phyloP scores from a whole-genome alignment of 352 stramenopile species.

The Phytophthora vignae region DNA sequence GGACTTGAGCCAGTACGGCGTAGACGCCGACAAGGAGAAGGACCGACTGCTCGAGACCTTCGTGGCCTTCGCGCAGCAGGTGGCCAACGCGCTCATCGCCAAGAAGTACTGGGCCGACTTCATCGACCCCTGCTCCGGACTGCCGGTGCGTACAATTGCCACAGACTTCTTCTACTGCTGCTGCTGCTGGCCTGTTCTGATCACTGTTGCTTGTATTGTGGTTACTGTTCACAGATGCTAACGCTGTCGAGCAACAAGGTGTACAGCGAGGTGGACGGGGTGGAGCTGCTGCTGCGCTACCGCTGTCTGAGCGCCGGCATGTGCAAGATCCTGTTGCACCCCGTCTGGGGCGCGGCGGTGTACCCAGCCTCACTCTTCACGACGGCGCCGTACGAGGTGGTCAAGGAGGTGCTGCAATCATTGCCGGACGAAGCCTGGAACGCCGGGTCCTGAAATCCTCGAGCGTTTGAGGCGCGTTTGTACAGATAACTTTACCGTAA shows the following conservation, averaged over 20 bases:
- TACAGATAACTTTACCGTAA: constrained; percentile 14
- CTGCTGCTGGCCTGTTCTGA: too few relatives aligned
- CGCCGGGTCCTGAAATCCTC: constrained; percentile 3
- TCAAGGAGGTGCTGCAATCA: constrained; percentile 64
- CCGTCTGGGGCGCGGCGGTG: constrained; percentile 93
- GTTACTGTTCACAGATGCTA: constrained; percentile 75
- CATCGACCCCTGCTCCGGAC: constrained; percentile 97
- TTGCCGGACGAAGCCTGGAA: constrained; percentile 46
- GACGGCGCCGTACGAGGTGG: constrained; percentile 88
- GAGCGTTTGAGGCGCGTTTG: background rate
- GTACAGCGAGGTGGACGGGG: constrained; percentile 96
- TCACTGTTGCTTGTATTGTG: too few relatives aligned
- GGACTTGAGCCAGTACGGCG: constrained; percentile 95
- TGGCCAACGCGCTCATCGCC: constrained; percentile 82
- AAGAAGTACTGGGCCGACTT: constrained; percentile 96
- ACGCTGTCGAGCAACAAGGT: constrained; percentile 94
- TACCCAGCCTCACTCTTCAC: constrained; percentile 98
- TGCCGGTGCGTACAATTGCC: constrained; percentile 71
- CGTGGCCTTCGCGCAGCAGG: constrained; percentile 90
- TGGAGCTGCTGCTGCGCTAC: constrained; percentile 90
- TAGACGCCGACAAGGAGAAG: constrained; percentile 95
- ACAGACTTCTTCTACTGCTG: too few relatives aligned
- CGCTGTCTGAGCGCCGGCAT: constrained; percentile 90
- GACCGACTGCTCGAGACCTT: constrained; percentile 97
- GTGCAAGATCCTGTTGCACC: constrained; percentile 98